Evolutionary conservation across 176 grass and related monocot genomes (phyloP).

Genomic region (Juncus effusus): DNA sequence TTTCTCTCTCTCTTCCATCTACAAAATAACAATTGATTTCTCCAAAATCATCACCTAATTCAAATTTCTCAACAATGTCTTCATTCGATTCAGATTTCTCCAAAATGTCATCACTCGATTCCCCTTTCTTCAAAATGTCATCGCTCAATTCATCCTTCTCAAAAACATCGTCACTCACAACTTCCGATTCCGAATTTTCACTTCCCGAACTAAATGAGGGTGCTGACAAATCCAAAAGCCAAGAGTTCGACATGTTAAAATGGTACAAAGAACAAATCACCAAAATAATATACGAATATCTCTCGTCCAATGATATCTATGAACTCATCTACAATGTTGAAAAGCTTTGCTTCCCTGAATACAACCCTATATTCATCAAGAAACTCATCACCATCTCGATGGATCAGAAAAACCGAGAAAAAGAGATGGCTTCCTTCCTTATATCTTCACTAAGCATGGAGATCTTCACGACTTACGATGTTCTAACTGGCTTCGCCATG

Average conservation of each 20-base stretch:
- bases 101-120: too few relatives aligned
- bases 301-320: slow-evolving; percentile 11
- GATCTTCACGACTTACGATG: slow-evolving; percentile 30
- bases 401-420: slow-evolving; percentile 76
- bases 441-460: slow-evolving; percentile 61
- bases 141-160: too few relatives aligned
- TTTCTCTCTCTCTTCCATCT: too few relatives aligned
- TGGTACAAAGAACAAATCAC: slow-evolving; percentile 13
- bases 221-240: neutral
- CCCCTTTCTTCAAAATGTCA: too few relatives aligned
- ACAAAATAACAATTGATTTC: too few relatives aligned
- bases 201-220: neutral
- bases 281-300: slow-evolving; percentile 16
- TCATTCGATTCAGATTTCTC: too few relatives aligned
- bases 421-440: slow-evolving; percentile 69
- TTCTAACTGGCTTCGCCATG: slow-evolving; percentile 57
- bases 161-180: too few relatives aligned
- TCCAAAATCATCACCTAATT: too few relatives aligned
- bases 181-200: neutral
- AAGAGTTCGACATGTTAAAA: slow-evolving; percentile 8
- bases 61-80: too few relatives aligned
- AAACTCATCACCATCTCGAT: slow-evolving; percentile 53
- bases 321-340: slow-evolving; percentile 13
- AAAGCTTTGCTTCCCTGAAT: slow-evolving; percentile 17
- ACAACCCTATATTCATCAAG: slow-evolving; percentile 62